Evolutionary conservation across 176 grass and related monocot genomes (phyloP), one percentile per base, ranked within the genome.

Genomic region (Metroxylon sagu): DNA sequence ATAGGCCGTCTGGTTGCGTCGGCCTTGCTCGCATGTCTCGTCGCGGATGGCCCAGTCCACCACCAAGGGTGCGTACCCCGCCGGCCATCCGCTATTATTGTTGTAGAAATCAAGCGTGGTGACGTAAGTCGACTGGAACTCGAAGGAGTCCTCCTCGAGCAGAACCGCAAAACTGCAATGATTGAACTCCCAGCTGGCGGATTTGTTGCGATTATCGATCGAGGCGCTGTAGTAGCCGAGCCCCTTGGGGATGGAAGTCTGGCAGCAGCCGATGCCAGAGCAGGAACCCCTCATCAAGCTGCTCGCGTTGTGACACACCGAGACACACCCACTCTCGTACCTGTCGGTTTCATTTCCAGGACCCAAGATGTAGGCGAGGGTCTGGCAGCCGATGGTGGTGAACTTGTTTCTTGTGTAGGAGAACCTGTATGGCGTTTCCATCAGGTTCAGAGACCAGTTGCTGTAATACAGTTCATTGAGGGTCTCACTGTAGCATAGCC

Each of bases 181-280:
- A 4, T 48, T n/a, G 52, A 7, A 25, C 4, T 1, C 0, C 5
- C 29, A 8, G 21, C 3, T 4, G 4, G 12, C 0, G 21, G 50
- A n/a, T 10, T 39, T 0, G 62, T 39, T 2, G 35, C 7, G 2
- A 39, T 39, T 12, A 2, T 2, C 14, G 3, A 64, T 14, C 19
- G 6, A 6, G 12, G 52, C 61, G 0, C 14, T 0, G 8, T 70
- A 78, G 60, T 6, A 67, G 3, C 0, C 14, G 55, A 86, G 59
- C 0, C 18, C 50, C n/a, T 0, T 59, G 0, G 69, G 83, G 19
- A 86, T 71, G 0, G 35, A 2, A 0, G 65, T 77, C 50, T 81
- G 77, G 60, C 78, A 81, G 50, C 78, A 86, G 5, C 69, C 83
- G 6, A 52, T 27, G 18, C 83, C 83, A 0, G 69, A 62, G 69